These are phyloP conservation scores for Gossypioides kirkii DNA, from an alignment of 345 rosid genomes.

Conservation along the genomic window DNA sequence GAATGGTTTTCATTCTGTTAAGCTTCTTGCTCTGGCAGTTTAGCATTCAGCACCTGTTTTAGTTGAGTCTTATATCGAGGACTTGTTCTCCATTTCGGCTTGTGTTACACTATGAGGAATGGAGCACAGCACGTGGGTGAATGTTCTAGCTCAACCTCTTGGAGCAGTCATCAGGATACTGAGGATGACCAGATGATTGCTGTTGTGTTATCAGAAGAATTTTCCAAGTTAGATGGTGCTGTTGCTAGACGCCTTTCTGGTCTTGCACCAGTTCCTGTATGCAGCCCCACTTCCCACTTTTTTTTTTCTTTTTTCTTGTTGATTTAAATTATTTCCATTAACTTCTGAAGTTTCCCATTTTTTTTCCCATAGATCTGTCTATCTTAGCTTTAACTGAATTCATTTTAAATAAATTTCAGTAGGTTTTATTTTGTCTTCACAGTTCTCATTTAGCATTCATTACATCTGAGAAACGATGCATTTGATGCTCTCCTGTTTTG, in stretches of 20 bases:
- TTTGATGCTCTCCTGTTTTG: not conserved
- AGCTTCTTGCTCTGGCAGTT: not conserved
- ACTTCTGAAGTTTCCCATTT: not conserved
- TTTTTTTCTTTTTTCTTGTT: not conserved
- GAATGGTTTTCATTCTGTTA: conserved; percentile 7
- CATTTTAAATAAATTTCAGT: not conserved
- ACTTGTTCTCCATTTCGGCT: not conserved
- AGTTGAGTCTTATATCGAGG: not conserved
- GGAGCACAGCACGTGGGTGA: conserved; percentile 48
- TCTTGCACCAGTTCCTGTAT: conserved; percentile 72
- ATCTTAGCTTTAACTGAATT: not conserved
- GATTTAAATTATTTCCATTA: not conserved
- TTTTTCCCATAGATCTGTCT: not conserved
- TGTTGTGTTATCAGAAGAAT: conserved; percentile 70
- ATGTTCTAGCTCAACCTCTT: conserved; percentile 73
- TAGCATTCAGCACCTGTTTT: not conserved
- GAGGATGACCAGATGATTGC: conserved; percentile 94
- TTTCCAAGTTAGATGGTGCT: conserved; percentile 62
- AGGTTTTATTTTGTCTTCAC: not conserved
- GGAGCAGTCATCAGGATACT: conserved; percentile 64
- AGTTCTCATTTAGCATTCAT: not conserved
- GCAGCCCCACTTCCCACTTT: conserved; percentile 4
- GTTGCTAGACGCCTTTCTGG: conserved; percentile 74
- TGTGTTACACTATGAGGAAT: conserved; percentile 28
- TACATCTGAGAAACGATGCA: not conserved